phyloP scores from a whole-genome alignment of 345 rosid genomes.

The Eucalyptus sideroxylon region DNA sequence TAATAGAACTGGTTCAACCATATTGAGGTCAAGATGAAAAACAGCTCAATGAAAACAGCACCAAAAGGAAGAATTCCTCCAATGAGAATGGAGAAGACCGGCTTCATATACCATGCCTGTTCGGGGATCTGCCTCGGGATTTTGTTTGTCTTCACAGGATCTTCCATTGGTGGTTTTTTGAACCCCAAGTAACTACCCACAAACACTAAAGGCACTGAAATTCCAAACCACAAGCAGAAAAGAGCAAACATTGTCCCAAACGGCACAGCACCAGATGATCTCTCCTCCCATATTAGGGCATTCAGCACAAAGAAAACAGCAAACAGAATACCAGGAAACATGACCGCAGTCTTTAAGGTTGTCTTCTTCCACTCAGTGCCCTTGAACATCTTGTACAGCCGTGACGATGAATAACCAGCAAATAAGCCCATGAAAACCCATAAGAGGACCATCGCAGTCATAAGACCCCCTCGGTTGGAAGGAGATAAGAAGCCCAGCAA shows the following conservation, averaged over 20 bases:
- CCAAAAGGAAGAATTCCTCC: slow-evolving; percentile 99
- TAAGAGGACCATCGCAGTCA: slow-evolving; percentile 97
- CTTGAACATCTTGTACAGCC: slow-evolving; percentile 88
- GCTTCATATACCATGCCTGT: slow-evolving; percentile 97
- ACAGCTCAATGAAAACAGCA: slow-evolving; percentile 93
- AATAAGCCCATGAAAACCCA: slow-evolving; percentile 98
- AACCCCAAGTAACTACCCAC: slow-evolving; percentile 92
- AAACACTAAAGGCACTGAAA: slow-evolving; percentile 91
- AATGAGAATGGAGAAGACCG: slow-evolving; percentile 77
- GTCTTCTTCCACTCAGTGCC: slow-evolving; percentile 93
- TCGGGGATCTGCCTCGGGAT: slow-evolving; percentile 93
- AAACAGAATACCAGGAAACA: slow-evolving; percentile 88
- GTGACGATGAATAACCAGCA: slow-evolving; percentile 88
- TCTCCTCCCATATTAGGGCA: slow-evolving; percentile 89
- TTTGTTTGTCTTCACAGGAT: slow-evolving; percentile 91
- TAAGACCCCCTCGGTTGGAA: slow-evolving; percentile 96
- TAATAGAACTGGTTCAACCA: slow-evolving; percentile 99
- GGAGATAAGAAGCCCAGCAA: slow-evolving; percentile 90
- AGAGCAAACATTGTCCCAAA: slow-evolving; percentile 98
- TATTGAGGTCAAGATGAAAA: slow-evolving; percentile 92
- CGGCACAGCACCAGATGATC: slow-evolving; percentile 94
- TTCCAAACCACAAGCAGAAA: slow-evolving; percentile 94
- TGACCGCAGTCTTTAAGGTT: slow-evolving; percentile 84
- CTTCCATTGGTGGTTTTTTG: slow-evolving; percentile 86
- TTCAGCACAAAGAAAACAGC: slow-evolving; percentile 79